Percentiles rank a stretch among this genome's conserved stretches.
Evolutionary conservation across 768 basidiomycete species (phyloP).

Genomic region (Suillus clintonianus): DNA sequence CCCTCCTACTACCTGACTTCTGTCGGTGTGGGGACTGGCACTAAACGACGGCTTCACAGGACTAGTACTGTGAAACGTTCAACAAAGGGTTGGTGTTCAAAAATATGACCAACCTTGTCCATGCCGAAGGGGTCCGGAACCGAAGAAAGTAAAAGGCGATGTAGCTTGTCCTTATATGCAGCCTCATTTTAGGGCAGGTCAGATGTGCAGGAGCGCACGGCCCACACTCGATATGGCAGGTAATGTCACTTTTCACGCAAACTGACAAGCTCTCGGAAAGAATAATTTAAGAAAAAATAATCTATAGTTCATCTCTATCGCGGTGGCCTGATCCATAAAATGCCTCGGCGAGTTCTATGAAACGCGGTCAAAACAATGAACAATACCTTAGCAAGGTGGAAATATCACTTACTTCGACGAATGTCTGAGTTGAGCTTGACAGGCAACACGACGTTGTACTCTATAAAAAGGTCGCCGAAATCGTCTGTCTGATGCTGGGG

Average conservation of each 20-base stretch:
- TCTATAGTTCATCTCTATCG: conserved; percentile 42
- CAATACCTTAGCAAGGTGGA: background rate
- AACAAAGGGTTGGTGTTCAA: background rate
- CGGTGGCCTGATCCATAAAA: conserved; percentile 43
- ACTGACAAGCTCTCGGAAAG: background rate
- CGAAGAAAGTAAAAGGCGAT: background rate
- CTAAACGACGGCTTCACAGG: conserved; percentile 1
- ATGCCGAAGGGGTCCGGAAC: conserved; percentile 35
- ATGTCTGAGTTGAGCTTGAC: conserved; percentile 64
- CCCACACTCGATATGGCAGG: background rate
- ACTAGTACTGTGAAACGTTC: background rate
- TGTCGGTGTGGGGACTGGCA: background rate
- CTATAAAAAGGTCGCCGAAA: conserved; percentile 86
- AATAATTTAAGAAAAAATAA: background rate
- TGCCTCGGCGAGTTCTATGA: conserved; percentile 55
- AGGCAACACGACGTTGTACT: conserved; percentile 92
- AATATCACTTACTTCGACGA: conserved; percentile 66
- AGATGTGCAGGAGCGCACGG: conserved; percentile 19
- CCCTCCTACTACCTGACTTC: background rate
- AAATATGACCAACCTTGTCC: background rate
- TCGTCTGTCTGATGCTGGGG: conserved; percentile 59
- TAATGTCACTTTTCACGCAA: background rate
- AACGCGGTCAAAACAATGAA: conserved; percentile 3
- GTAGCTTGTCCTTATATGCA: conserved; percentile 13
- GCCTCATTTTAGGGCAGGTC: conserved; percentile 30